Base-by-base conservation (phyloP, 2,329 filamentous ascomycete species). In the Monascus ruber region DNA sequence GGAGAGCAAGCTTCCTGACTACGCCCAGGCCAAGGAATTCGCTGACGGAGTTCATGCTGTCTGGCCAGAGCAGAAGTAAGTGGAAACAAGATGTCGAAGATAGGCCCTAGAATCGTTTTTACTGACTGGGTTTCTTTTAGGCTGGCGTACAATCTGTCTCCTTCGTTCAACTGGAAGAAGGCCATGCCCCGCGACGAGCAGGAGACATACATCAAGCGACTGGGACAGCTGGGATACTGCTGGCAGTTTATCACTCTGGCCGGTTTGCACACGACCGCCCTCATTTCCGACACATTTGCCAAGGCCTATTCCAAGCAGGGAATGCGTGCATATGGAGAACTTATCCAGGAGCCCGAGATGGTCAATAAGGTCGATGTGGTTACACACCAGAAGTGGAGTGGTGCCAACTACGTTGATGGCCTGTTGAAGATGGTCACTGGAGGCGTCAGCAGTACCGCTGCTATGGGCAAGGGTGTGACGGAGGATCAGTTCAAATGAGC, bases 191-290 rank as follows among this genome's bases (percentile, higher is more conserved):
- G 83, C 49, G 73, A 76, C 38, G 89, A 96, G 63, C 91, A 98
- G 69, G 86, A 94, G 70, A 98, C 91, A 17, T 98, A 96, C 71
- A 98, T 98, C 70, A 72, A 80, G 47, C 85, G 91, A 33, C 83
- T 98, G 32, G 87, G 81, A 44, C 58, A 70, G 46, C 77, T 98
- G 36, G 91, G 91, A 47, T 98, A 98, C 77, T 94, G 86, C 77
- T 98, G 91, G 91, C 91, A 98, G 67, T 98, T 98, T 74, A 98
- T 98, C 72, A 98, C 91, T n/a, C 78, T 98, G 35, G 91, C 89
- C 4, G 91, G 91, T 51, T 75, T 98, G 59, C 91, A 98, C 73
- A 94, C 86, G 46, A 95, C 86, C 4, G 91, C 89, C 31, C 77
- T 98, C 38, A 93, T 94, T 68, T 82, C 81, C 55, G 79, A 96